Evolutionary conservation across 345 rosid species (phyloP).

Genomic region (Triadica sebifera): DNA sequence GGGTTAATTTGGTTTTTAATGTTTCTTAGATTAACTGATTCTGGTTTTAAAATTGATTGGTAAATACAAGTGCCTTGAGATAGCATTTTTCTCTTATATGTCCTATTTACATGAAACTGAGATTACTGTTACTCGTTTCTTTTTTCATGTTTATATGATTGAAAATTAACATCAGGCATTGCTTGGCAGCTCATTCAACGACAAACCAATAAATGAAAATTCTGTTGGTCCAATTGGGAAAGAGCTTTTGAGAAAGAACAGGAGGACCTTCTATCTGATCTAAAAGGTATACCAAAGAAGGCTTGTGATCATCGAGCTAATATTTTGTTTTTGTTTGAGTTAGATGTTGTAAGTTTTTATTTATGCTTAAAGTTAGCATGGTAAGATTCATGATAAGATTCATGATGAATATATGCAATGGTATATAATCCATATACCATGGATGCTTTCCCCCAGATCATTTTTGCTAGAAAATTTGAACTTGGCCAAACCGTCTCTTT

Average conservation of each 20-base stretch:
- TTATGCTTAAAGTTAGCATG: background rate
- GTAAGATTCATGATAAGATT: no score
- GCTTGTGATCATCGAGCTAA: conserved; percentile 98
- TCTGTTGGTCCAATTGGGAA: conserved; percentile 80
- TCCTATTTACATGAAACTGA: conserved; percentile 12
- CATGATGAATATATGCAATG: background rate
- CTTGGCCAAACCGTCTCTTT: background rate
- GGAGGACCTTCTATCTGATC: conserved; percentile 80
- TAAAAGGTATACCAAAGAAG: conserved; percentile 92
- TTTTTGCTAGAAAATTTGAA: background rate
- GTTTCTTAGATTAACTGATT: background rate
- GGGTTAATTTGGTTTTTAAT: background rate
- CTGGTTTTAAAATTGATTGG: background rate
- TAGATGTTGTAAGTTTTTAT: background rate
- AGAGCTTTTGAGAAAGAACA: conserved; percentile 94
- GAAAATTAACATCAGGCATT: conserved; percentile 15
- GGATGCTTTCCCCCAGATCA: background rate
- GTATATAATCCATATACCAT: background rate
- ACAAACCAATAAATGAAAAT: conserved; percentile 79
- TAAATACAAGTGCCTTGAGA: background rate
- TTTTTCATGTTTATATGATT: conserved; percentile 6
- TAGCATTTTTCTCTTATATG: background rate
- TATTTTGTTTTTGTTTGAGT: conserved; percentile 16
- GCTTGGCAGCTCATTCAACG: conserved; percentile 78
- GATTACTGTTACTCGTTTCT: background rate